Evolutionary conservation across 2,329 filamentous ascomycete genomes (phyloP), one percentile per base, ranked within the genome.

Genomic region (Monascus ruber): DNA sequence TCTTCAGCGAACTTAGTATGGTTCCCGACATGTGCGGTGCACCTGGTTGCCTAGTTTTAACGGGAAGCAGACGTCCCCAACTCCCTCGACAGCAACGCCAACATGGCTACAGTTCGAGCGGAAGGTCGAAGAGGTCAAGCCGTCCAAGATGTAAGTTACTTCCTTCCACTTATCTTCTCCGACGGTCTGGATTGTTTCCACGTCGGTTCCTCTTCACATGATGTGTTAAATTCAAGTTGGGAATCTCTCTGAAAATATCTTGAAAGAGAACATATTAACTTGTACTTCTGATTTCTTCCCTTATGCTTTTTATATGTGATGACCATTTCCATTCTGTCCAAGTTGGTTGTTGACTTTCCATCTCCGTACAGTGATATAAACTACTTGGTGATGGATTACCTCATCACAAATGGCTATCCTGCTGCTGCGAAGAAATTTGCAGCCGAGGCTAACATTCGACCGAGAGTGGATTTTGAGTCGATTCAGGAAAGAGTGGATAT

Each of bases 221-320:
- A 93, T 85, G 76, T 59, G 71, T 74, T 51, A 42, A 61, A 80
- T 81, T 85, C 81, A 93, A 94, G 76, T 79, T 98, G 91, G 91
- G 91, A 98, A 98, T 98, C 91, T 98, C 93, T 98, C 91, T 83
- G 85, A 96, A 85, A 75, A 77, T n/a, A 66, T 71, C 68, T 66
- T 75, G 98, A 91, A 85, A 82, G 91, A 98, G 79, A 86, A 79
- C 65, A 72, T 69, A 73, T 81, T 85, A 80, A 84, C 78, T 82
- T 83, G 79, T 78, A 68, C 74, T 74, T 79, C 78, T 81, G 79
- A 83, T 56, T 51, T 17, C 17, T 17, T 17, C 17, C 17, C 17
- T 17, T 17, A 17, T 17, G 17, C 17, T 17, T 17, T 17, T 17
- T 17, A 17, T 17, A 17, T 17, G 17, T 17, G 17, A 17, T 17